These are phyloP conservation scores for Leccinum uliginosum DNA, from an alignment of 768 basidiomycete species.

Conservation along the genomic window DNA sequence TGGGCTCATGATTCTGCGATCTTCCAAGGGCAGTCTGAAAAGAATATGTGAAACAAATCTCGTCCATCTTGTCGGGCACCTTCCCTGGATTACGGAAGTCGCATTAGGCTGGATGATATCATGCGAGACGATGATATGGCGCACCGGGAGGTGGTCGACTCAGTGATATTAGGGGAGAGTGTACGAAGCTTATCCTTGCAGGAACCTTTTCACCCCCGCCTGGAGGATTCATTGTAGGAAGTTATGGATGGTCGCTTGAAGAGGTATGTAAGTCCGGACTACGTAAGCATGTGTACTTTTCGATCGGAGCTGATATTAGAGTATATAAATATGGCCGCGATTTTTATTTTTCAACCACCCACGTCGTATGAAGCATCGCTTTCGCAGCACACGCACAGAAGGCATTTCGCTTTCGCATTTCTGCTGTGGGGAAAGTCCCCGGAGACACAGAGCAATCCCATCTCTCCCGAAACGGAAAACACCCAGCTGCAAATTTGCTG, in stretches of 20 bases:
- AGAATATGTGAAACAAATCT: constrained; percentile 62
- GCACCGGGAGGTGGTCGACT: constrained; percentile 22
- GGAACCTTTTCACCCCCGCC: constrained; percentile 9
- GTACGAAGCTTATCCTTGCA: constrained; percentile 20
- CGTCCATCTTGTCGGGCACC: constrained; percentile 57
- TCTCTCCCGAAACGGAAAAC: constrained; percentile 64
- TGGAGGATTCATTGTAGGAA: constrained; percentile 17
- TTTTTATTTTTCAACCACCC: constrained; percentile 22
- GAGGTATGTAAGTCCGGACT: background rate
- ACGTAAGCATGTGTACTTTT: constrained; percentile 2
- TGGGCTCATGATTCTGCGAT: constrained; percentile 45
- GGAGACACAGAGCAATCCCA: constrained; percentile 71
- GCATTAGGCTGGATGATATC: background rate
- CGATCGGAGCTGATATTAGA: constrained; percentile 20
- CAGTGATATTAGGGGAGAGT: constrained; percentile 24
- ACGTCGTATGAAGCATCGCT: constrained; percentile 77
- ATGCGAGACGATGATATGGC: background rate
- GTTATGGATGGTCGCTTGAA: background rate
- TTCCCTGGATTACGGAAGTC: constrained; percentile 35
- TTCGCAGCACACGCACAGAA: constrained; percentile 79
- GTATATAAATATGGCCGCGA: background rate
- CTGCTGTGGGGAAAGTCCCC: constrained; percentile 93
- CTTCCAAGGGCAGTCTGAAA: constrained; percentile 55
- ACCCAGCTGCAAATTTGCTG: constrained; percentile 69
- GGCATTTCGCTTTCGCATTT: constrained; percentile 41